A percentile compares a stretch with the other conserved stretches of the same genome.
Conservation (phyloP, 192 early-diverging fungal genomes). For the Gorgonomyces haynaldii region DNA sequence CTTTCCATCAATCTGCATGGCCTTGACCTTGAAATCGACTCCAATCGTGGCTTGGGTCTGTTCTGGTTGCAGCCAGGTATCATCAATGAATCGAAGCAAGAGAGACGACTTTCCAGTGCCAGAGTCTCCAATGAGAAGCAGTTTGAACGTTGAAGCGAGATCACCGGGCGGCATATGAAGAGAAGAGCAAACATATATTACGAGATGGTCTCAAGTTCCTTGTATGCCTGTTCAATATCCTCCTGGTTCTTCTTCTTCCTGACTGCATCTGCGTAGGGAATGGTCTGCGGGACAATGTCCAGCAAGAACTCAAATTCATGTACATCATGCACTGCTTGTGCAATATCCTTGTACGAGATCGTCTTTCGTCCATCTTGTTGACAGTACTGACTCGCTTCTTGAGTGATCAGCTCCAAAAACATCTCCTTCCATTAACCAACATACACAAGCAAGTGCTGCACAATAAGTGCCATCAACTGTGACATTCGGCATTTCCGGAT, state of each 20-base stretch:
- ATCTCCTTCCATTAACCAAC: no score
- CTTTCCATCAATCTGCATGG: constrained; percentile 68
- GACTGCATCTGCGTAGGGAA: constrained; percentile 1
- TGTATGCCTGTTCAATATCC: not conserved
- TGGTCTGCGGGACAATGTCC: constrained; percentile 5
- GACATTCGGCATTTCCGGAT: constrained; percentile 1
- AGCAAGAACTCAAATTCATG: constrained; percentile 12
- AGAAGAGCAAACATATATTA: not conserved
- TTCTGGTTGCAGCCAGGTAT: constrained; percentile 82
- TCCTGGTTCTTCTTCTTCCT: not conserved
- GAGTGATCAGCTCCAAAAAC: constrained; percentile 4
- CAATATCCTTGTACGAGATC: constrained; percentile 5
- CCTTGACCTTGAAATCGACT: constrained; percentile 97
- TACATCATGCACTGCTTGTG: constrained; percentile 6
- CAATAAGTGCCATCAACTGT: constrained; percentile 2
- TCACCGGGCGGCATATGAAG: not conserved
- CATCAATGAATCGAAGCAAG: constrained; percentile 87
- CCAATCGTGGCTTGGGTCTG: constrained; percentile 74
- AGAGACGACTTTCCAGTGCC: constrained; percentile 92
- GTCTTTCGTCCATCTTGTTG: constrained; percentile 1
- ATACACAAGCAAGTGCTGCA: constrained; percentile 2
- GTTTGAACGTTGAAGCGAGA: constrained; percentile 69
- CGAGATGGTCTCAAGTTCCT: not conserved
- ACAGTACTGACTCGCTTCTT: constrained; percentile 3
- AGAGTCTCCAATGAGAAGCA: constrained; percentile 89